Evolutionary conservation across 2,329 filamentous ascomycete genomes (phyloP).

Genomic region (Myrmaecium sp.): DNA sequence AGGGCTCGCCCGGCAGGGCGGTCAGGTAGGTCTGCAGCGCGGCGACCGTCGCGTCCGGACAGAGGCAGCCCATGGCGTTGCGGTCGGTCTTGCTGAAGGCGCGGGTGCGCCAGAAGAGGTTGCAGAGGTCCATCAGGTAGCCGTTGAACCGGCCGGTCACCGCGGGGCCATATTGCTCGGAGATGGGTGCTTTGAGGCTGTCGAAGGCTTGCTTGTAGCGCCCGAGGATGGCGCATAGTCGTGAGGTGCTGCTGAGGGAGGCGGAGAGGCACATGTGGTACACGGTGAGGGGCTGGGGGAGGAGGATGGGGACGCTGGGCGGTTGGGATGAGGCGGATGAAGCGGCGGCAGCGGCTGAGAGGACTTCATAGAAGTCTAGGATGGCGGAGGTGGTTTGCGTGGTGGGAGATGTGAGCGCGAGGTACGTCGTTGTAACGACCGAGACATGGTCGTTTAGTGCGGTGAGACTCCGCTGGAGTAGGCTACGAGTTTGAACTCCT

Average conservation of each 20-base stretch:
- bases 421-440: too few relatives aligned
- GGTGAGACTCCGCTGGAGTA: constrained; percentile 20
- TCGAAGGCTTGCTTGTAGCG: constrained; percentile 62
- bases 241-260: constrained; percentile 47
- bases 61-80: constrained; percentile 39
- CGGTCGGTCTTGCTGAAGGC: constrained; percentile 50
- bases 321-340: too few relatives aligned
- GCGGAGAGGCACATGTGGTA: constrained; percentile 54
- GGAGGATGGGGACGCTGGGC: constrained; percentile 14
- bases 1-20: constrained; percentile 20
- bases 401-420: too few relatives aligned
- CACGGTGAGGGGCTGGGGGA: constrained; percentile 30
- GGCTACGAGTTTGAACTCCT: too few relatives aligned
- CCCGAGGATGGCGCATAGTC: constrained; percentile 52
- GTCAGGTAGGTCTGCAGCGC: constrained; percentile 25
- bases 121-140: constrained; percentile 75
- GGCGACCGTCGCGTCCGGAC: constrained; percentile 28
- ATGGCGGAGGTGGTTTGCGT: too few relatives aligned
- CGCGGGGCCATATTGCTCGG: constrained; percentile 16
- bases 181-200: constrained; percentile 31
- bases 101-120: constrained; percentile 61
- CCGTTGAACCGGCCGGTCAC: constrained; percentile 52
- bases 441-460: constrained; percentile 15
- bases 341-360: too few relatives aligned
- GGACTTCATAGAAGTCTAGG: too few relatives aligned